Conservation (phyloP, 2,329 filamentous ascomycete genomes). For the Nothophoma quercina region DNA sequence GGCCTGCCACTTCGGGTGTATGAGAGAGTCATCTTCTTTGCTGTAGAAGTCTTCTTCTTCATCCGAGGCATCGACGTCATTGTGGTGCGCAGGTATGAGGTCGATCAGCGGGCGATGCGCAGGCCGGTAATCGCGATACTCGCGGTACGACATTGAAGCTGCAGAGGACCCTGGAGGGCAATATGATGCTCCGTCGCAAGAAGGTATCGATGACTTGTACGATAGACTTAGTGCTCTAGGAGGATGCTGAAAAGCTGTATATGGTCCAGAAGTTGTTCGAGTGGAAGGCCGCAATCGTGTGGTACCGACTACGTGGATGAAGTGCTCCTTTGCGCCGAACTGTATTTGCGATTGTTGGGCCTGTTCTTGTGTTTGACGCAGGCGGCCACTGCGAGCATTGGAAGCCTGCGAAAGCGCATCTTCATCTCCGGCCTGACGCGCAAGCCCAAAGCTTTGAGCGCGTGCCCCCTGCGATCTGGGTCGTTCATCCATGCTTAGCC, state of each 20-base stretch:
- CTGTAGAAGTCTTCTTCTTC: slow-evolving; percentile 49
- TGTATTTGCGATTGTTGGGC: not conserved
- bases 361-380: slow-evolving; percentile 1
- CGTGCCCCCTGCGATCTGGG: slow-evolving; percentile 15
- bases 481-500: slow-evolving; percentile 12
- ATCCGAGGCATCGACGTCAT: slow-evolving; percentile 48
- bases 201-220: not conserved
- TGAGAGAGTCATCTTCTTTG: slow-evolving; percentile 45
- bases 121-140: slow-evolving; percentile 23
- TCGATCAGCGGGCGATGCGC: slow-evolving; percentile 41
- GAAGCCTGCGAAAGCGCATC: not conserved
- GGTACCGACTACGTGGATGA: not conserved
- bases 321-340: slow-evolving; percentile 1
- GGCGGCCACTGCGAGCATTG: not conserved
- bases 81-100: slow-evolving; percentile 35
- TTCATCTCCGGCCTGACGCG: slow-evolving; percentile 12
- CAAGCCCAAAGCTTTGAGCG: slow-evolving; percentile 1
- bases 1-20: slow-evolving; percentile 43
- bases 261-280: not conserved
- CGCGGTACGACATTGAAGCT: slow-evolving; percentile 35
- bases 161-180: not conserved
- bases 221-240: not conserved
- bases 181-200: not conserved
- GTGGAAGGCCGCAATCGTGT: slow-evolving; percentile 8
- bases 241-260: not conserved